Evolutionary conservation across 345 rosid species (phyloP).

Genomic region (Eucalyptus cloeziana): DNA sequence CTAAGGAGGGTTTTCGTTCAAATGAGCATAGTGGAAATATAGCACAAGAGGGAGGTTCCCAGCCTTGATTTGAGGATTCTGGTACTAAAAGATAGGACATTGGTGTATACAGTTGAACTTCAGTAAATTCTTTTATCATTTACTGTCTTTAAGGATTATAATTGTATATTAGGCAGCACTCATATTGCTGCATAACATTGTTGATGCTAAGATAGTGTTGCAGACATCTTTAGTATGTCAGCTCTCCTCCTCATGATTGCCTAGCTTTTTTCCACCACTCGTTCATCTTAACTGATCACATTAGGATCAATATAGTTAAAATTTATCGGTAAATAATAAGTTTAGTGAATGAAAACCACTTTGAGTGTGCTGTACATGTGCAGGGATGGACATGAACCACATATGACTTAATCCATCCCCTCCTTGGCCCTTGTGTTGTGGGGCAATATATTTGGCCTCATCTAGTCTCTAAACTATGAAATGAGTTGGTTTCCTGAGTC

Average conservation of each 20-base stretch:
- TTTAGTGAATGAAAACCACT: neutral
- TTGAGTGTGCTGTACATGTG: accelerated
- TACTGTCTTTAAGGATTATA: neutral
- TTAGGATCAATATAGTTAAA: neutral
- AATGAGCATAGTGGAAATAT: neutral
- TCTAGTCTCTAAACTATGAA: neutral
- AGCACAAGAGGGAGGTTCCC: neutral
- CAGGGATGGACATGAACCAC: neutral
- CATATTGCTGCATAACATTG: neutral
- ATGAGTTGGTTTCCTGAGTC: neutral
- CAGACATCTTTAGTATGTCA: neutral
- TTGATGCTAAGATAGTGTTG: neutral
- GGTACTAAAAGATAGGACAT: neutral
- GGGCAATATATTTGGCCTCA: neutral
- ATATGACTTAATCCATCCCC: neutral
- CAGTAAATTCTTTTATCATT: neutral
- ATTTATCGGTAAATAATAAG: too few species aligned
- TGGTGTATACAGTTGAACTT: neutral
- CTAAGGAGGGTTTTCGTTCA: neutral
- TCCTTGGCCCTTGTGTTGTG: neutral
- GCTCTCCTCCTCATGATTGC: neutral
- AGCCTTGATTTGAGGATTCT: neutral
- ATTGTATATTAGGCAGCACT: neutral
- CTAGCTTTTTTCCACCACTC: neutral
- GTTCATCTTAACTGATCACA: neutral